Evolutionary conservation across 192 early-diverging fungal genomes (phyloP), one percentile per base, ranked within the genome.

Genomic region (Coemansia sp.): DNA sequence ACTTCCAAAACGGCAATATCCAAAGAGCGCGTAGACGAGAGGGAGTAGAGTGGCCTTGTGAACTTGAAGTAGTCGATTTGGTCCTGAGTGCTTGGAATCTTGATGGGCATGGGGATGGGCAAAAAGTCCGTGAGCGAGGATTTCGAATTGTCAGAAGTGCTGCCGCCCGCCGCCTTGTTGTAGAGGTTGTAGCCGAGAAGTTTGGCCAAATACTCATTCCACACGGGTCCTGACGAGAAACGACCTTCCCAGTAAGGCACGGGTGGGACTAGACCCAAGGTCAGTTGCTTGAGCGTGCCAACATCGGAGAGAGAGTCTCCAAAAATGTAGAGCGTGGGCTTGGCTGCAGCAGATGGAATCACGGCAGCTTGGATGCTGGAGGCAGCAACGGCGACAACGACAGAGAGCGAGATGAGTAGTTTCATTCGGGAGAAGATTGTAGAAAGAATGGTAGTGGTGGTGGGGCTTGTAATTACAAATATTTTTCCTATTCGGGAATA

Each of bases 171-270:
- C 0, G 78, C 78, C 53, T 71, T 64, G 61, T 71, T 75, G 40
- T 75, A 68, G n/a, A 80, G 69, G 18, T 74, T 41, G 36, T 41
- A 69, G 3, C 57, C 63, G 12, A 63, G 64, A 1, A 80, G 73
- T 55, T 80, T 74, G 49, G 69, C 69, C 27, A 69, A 38, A 33
- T 80, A 80, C 70, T 80, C 78, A 50, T 74, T 75, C 78, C 78
- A 80, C 12, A 75, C 73, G 7, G 72, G 73, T 3, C 78, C 73
- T 0, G 65, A 69, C 0, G 69, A 71, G 47, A 75, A 74, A 5
- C 73, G 78, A 36, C 78, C 78, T n/a, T 80, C 10, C 78, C 78
- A 80, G 62, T 80, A 75, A 0, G 73, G 71, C 27, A 27, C 22
- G 2, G 71, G 71, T 24, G 76, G 75, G 13, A 78, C 12, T 38